These are phyloP conservation scores for Gynandropsis gynandra DNA, from an alignment of 345 rosid genomes.

Conservation along the genomic window DNA sequence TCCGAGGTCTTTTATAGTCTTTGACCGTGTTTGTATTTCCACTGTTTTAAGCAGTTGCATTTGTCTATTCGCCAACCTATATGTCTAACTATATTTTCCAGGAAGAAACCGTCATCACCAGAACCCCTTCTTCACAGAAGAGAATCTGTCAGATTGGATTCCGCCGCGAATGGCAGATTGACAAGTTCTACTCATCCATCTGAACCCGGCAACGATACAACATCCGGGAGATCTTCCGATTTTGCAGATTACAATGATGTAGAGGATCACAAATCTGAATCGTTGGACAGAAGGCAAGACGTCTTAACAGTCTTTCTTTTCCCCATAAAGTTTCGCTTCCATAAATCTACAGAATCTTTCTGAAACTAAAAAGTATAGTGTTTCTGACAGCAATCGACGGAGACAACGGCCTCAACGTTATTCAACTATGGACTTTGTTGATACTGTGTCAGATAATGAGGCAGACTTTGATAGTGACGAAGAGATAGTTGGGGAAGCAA, in stretches of 20 bases:
- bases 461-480: constrained; percentile 76
- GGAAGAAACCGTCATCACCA: constrained; percentile 76
- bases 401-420: constrained; percentile 83
- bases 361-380: constrained; percentile 1
- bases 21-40: constrained; percentile 2
- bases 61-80: neutral
- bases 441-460: constrained; percentile 74
- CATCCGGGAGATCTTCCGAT: constrained; percentile 45
- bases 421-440: constrained; percentile 62
- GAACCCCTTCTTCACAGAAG: constrained; percentile 47
- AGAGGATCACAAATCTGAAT: constrained; percentile 46
- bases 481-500: constrained; percentile 91
- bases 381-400: constrained; percentile 44
- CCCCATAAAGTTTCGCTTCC: neutral
- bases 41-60: neutral
- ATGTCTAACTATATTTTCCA: constrained; percentile 22
- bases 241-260: constrained; percentile 42
- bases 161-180: constrained; percentile 53
- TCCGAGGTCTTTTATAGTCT: too few relatives aligned
- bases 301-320: constrained; percentile 4
- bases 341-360: neutral
- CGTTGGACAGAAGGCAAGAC: constrained; percentile 59
- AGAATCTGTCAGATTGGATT: constrained; percentile 52
- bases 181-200: constrained; percentile 36
- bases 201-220: constrained; percentile 37